Conservation (phyloP, 176 grass and related monocot species). For the Metroxylon sagu region DNA sequence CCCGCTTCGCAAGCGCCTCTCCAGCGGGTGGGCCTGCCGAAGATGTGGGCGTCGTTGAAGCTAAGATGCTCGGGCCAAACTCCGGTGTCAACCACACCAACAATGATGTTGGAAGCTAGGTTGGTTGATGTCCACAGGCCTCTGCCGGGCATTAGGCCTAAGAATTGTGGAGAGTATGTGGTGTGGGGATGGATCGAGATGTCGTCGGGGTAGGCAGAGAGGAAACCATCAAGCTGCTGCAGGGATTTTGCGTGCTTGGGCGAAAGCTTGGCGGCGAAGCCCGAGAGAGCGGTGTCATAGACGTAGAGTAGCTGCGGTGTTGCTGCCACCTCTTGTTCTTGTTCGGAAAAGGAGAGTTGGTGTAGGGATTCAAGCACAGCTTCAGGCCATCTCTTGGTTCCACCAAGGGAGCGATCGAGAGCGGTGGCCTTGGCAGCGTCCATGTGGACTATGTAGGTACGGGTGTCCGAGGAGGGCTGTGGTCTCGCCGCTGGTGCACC, state of each 20-base stretch:
- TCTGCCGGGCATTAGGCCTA: not conserved
- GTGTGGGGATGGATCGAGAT: slow-evolving; percentile 3
- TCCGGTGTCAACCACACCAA: slow-evolving; percentile 12
- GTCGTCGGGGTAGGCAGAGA: slow-evolving; percentile 1
- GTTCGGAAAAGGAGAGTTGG: not conserved
- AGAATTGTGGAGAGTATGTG: slow-evolving; percentile 7
- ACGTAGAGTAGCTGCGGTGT: not conserved
- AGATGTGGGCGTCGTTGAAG: not conserved
- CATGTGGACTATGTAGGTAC: slow-evolving; percentile 6
- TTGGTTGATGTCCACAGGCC: slow-evolving; percentile 8
- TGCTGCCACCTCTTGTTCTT: not conserved
- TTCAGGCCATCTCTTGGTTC: not conserved
- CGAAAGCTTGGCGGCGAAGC: slow-evolving; percentile 12
- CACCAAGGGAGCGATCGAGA: not conserved
- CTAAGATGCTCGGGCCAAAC: slow-evolving; percentile 12
- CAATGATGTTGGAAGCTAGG: not conserved
- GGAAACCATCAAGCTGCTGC: not conserved
- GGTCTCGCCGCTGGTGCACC: no score
- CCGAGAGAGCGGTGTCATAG: slow-evolving; percentile 8
- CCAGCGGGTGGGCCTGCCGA: not conserved
- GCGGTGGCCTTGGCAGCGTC: not conserved
- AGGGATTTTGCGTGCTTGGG: not conserved
- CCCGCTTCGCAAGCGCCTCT: slow-evolving; percentile 5
- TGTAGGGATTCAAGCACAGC: not conserved
- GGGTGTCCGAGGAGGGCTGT: not conserved